Evolutionary conservation across 345 rosid genomes (phyloP).

Genomic region (Hypericum perforatum): DNA sequence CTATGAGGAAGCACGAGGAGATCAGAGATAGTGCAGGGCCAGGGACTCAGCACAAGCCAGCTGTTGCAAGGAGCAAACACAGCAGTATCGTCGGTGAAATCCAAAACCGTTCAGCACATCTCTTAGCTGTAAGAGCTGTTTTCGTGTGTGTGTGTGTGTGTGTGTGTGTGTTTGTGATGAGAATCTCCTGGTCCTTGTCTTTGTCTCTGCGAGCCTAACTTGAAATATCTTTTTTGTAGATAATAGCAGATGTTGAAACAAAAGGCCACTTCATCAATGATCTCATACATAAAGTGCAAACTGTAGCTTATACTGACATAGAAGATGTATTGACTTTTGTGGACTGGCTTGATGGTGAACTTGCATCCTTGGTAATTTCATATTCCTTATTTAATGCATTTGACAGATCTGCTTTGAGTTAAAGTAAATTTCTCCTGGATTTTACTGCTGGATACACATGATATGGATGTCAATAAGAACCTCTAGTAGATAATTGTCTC

Average conservation of each 20-base stretch:
- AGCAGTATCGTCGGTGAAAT: slow-evolving; percentile 83
- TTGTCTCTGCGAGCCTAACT: not conserved
- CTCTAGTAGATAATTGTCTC: too few species aligned
- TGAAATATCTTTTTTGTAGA: slow-evolving; percentile 30
- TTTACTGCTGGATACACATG: too few species aligned
- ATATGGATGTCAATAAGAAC: too few species aligned
- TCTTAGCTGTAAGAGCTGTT: slow-evolving; percentile 56
- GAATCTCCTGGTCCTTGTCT: not conserved
- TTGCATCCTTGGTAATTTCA: slow-evolving; percentile 58
- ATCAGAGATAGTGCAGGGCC: slow-evolving; percentile 23
- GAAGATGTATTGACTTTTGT: slow-evolving; percentile 70
- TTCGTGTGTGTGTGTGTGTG: not conserved
- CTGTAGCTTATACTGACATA: slow-evolving; percentile 54
- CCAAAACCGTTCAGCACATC: slow-evolving; percentile 78
- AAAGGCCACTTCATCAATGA: slow-evolving; percentile 64
- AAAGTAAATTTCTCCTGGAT: not conserved
- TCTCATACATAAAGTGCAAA: slow-evolving; percentile 59
- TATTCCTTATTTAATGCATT: slow-evolving; percentile 11
- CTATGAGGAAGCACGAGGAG: slow-evolving; percentile 44
- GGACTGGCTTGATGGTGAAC: slow-evolving; percentile 69
- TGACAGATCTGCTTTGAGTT: not conserved
- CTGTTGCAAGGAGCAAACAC: slow-evolving; percentile 36
- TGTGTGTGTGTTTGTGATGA: not conserved
- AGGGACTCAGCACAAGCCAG: slow-evolving; percentile 28
- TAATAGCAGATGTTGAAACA: slow-evolving; percentile 75